phyloP scores from a whole-genome alignment of 345 rosid species.

The Salix caprea region DNA sequence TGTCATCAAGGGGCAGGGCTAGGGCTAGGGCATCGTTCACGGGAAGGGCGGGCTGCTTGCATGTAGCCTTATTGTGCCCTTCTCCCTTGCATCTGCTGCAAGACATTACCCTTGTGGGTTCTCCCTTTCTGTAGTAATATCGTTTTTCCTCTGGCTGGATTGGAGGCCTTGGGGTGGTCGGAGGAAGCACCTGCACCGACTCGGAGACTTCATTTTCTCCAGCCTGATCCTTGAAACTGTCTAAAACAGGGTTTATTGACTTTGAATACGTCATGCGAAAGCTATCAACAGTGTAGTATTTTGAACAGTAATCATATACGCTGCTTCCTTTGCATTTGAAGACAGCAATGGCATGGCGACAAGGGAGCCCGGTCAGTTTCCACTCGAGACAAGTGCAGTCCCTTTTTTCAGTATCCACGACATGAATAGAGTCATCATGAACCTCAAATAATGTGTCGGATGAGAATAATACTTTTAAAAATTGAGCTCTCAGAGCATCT shows the following conservation, averaged over 20 bases:
- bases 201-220: conserved; percentile 34
- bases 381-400: conserved; percentile 73
- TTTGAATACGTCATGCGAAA: conserved; percentile 50
- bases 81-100: conserved; percentile 75
- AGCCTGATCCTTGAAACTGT: conserved; percentile 4
- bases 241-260: conserved; percentile 42
- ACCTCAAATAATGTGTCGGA: conserved; percentile 86
- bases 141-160: conserved; percentile 43
- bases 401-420: conserved; percentile 58
- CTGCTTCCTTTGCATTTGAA: conserved; percentile 45
- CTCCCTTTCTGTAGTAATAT: conserved; percentile 39
- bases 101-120: conserved; percentile 45
- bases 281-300: conserved; percentile 51
- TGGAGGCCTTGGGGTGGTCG: conserved; percentile 38
- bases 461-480: conserved; percentile 63
- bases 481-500: conserved; percentile 43
- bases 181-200: conserved; percentile 53
- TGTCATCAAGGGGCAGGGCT: background rate
- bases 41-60: conserved; percentile 46
- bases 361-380: conserved; percentile 70
- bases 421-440: conserved; percentile 60
- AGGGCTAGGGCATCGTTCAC: background rate
- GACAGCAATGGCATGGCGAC: conserved; percentile 80
- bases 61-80: conserved; percentile 78
- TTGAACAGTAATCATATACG: conserved; percentile 62